phyloP scores from a whole-genome alignment of 23 red algal genomes.

The Gracilaria caudata region DNA sequence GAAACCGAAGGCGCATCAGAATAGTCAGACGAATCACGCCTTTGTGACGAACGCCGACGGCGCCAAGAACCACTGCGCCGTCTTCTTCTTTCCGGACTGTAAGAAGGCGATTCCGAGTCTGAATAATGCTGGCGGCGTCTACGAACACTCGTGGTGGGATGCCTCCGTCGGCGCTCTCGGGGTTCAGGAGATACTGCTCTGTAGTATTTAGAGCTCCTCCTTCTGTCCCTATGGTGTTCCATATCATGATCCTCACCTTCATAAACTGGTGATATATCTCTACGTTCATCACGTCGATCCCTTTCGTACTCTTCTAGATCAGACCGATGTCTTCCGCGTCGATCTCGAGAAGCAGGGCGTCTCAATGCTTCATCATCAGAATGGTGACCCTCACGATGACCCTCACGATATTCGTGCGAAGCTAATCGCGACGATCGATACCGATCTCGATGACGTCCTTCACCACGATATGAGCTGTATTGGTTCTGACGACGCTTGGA shows the following conservation, averaged over 20 bases:
- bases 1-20: conserved; percentile 10
- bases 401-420: not conserved
- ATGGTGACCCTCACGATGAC: conserved; percentile 1
- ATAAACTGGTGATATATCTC: conserved; percentile 9
- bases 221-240: conserved; percentile 1
- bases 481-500: not conserved
- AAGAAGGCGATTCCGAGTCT: conserved; percentile 14
- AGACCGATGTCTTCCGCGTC: conserved; percentile 20
- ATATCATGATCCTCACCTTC: conserved; percentile 13
- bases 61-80: conserved; percentile 11
- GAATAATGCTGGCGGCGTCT: conserved; percentile 1
- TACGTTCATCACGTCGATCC: not conserved
- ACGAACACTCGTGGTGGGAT: not conserved
- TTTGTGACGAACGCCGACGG: conserved; percentile 13
- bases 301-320: conserved; percentile 19
- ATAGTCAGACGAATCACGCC: conserved; percentile 11
- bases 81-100: conserved; percentile 18
- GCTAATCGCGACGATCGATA: not conserved
- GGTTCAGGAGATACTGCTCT: conserved; percentile 1
- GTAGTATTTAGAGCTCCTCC: conserved; percentile 16
- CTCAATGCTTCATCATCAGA: conserved; percentile 16
- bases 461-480: not conserved
- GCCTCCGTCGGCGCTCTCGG: conserved; percentile 14
- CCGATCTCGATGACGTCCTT: conserved; percentile 5
- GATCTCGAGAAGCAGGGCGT: conserved; percentile 1